Conservation (phyloP, 1,284 basidiomycete species). For the Ganoderma meredithae region DNA sequence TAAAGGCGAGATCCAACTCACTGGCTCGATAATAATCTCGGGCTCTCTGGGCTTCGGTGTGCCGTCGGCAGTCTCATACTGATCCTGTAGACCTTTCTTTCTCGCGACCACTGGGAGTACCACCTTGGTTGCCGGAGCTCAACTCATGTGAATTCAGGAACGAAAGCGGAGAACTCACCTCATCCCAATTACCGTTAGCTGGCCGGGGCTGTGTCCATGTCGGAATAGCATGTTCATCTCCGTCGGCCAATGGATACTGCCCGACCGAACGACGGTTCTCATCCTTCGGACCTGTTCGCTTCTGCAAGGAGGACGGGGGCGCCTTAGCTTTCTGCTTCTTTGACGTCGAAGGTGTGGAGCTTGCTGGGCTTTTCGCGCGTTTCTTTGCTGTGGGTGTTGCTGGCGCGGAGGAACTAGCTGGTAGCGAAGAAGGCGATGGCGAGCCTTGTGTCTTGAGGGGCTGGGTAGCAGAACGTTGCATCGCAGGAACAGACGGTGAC, state of each 20-base stretch:
- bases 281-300: slow-evolving; percentile 35
- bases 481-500: slow-evolving; percentile 13
- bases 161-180: slow-evolving; percentile 53
- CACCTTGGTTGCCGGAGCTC: slow-evolving; percentile 47
- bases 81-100: slow-evolving; percentile 77
- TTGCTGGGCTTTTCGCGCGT: slow-evolving; percentile 53
- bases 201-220: slow-evolving; percentile 78
- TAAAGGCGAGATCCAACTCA: slow-evolving; percentile 39
- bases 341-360: slow-evolving; percentile 42
- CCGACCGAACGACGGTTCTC: slow-evolving; percentile 57
- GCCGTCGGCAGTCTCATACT: slow-evolving; percentile 71
- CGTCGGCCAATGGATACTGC: slow-evolving; percentile 64
- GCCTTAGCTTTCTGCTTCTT: slow-evolving; percentile 48
- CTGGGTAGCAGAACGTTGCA: slow-evolving; percentile 33
- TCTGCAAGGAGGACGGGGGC: slow-evolving; percentile 41
- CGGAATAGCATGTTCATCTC: slow-evolving; percentile 73
- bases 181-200: slow-evolving; percentile 77
- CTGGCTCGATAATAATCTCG: slow-evolving; percentile 53
- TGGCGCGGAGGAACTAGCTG: slow-evolving; percentile 22
- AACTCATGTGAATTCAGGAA: slow-evolving; percentile 9
- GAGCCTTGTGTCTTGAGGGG: slow-evolving; percentile 27
- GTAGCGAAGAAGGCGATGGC: neutral
- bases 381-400: slow-evolving; percentile 44
- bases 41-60: slow-evolving; percentile 58
- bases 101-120: slow-evolving; percentile 81